Percentiles rank a stretch among this genome's conserved stretches.
Evolutionary conservation across 1,139 yeast species (phyloP).

Genomic region (Ogataea hybrid): DNA sequence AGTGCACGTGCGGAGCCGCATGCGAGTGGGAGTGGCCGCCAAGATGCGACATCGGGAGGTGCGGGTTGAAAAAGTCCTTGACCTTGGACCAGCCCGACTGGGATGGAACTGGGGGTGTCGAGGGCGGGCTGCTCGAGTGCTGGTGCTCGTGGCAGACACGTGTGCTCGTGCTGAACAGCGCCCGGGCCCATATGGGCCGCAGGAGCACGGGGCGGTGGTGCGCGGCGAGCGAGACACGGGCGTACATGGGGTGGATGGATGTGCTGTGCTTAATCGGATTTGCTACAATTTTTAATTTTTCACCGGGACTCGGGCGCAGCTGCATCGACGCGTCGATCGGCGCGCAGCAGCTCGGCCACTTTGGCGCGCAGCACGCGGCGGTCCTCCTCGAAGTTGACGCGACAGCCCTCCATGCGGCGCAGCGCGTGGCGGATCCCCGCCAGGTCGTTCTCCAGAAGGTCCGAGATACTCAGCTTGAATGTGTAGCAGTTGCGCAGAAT

Average conservation of each 20-base stretch:
- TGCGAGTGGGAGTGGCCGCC: conserved; percentile 35
- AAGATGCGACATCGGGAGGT: conserved; percentile 30
- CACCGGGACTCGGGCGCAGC: not conserved
- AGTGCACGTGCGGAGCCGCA: conserved; percentile 38
- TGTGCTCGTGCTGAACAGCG: conserved; percentile 1
- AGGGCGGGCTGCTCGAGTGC: not conserved
- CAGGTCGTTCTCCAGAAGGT: conserved; percentile 12
- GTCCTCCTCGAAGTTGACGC: conserved; percentile 15
- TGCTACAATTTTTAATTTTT: conserved; percentile 5
- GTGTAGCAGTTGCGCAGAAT: conserved; percentile 28
- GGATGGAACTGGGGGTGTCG: conserved; percentile 6
- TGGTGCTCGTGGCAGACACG: not conserved
- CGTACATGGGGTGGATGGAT: not conserved
- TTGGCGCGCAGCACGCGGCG: conserved; percentile 12
- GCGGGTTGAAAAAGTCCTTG: conserved; percentile 34
- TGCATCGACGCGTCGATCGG: conserved; percentile 9
- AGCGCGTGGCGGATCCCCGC: conserved; percentile 36
- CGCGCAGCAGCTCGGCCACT: conserved; percentile 12
- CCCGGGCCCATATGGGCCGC: not conserved
- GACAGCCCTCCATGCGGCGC: conserved; percentile 45
- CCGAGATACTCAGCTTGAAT: conserved; percentile 25
- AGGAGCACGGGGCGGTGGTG: not conserved
- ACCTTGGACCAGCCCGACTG: conserved; percentile 25
- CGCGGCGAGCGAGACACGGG: not conserved
- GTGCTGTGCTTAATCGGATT: conserved; percentile 1